Percentiles rank a stretch among this genome's conserved stretches.
phyloP scores from a whole-genome alignment of 2,329 filamentous ascomycete species.

The Trichoderma polysporum region DNA sequence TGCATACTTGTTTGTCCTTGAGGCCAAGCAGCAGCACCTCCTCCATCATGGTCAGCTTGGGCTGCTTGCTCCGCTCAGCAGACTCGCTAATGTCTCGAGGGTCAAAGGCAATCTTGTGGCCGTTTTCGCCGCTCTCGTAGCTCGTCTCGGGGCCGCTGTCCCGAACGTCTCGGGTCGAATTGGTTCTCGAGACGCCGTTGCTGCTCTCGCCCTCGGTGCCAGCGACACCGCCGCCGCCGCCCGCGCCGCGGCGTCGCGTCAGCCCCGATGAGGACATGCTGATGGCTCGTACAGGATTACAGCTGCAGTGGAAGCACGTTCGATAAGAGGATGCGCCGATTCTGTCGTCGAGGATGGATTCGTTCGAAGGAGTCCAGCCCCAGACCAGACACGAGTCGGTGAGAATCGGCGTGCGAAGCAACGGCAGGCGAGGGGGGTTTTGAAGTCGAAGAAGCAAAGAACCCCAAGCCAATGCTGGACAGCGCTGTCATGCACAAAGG shows the following conservation, averaged over 20 bases:
- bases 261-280: constrained; percentile 50
- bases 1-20: constrained; percentile 93
- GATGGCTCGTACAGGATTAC: constrained; percentile 27
- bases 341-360: constrained; percentile 12
- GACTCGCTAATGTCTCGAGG: constrained; percentile 96
- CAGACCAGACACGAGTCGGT: constrained; percentile 17
- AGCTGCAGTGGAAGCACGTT: constrained; percentile 3
- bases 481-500: constrained; percentile 4
- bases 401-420: background rate
- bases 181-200: constrained; percentile 56
- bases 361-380: constrained; percentile 5
- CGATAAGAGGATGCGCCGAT: constrained; percentile 9
- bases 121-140: constrained; percentile 90
- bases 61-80: constrained; percentile 94
- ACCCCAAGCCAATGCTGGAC: constrained; percentile 3
- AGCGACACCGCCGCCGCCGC: constrained; percentile 61
- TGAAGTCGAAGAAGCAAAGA: background rate
- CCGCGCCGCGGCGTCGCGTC: constrained; percentile 68
- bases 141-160: constrained; percentile 70
- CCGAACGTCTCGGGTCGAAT: constrained; percentile 53
- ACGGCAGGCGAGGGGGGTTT: background rate
- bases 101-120: constrained; percentile 98
- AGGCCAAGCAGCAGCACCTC: constrained; percentile 91
- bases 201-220: constrained; percentile 57
- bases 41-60: constrained; percentile 98